These are phyloP conservation scores for Globisporangium lucens DNA, from an alignment of 352 stramenopile species.

Conservation along the genomic window DNA sequence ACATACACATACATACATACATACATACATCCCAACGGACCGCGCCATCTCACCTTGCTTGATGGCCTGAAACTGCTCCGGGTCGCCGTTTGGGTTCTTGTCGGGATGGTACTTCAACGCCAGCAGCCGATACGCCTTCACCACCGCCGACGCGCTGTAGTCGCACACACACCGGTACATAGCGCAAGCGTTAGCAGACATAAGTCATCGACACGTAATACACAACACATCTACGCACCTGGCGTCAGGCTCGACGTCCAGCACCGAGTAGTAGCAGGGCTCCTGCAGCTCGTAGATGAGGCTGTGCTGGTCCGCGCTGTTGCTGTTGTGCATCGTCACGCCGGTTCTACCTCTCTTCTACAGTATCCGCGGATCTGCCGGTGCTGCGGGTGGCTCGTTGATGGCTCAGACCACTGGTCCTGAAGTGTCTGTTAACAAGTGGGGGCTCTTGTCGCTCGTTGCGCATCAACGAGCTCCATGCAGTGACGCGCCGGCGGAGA, in stretches of 20 bases:
- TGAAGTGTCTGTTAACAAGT: background rate
- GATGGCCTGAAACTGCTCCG: conserved; percentile 88
- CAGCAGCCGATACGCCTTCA: conserved; percentile 93
- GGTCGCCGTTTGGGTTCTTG: conserved; percentile 91
- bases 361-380: background rate
- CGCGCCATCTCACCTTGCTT: conserved; percentile 32
- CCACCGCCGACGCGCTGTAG: conserved; percentile 89
- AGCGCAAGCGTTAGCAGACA: background rate
- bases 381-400: background rate
- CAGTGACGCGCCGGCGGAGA: conserved; percentile 6
- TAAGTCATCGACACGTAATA: background rate
- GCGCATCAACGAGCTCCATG: conserved; percentile 7
- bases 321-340: conserved; percentile 17
- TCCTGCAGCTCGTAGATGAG: conserved; percentile 48
- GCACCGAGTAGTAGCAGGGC: conserved; percentile 64
- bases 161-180: background rate
- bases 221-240: conserved; percentile 26
- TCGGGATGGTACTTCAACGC: conserved; percentile 95
- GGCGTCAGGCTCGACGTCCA: conserved; percentile 55
- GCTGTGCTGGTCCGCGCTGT: conserved; percentile 19
- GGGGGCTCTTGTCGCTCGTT: background rate
- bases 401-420: background rate
- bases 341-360: background rate
- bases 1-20: no score
- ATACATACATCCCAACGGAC: background rate